Base-by-base conservation (phyloP, 495 filamentous ascomycete genomes). In the Annulohypoxylon bovei region DNA sequence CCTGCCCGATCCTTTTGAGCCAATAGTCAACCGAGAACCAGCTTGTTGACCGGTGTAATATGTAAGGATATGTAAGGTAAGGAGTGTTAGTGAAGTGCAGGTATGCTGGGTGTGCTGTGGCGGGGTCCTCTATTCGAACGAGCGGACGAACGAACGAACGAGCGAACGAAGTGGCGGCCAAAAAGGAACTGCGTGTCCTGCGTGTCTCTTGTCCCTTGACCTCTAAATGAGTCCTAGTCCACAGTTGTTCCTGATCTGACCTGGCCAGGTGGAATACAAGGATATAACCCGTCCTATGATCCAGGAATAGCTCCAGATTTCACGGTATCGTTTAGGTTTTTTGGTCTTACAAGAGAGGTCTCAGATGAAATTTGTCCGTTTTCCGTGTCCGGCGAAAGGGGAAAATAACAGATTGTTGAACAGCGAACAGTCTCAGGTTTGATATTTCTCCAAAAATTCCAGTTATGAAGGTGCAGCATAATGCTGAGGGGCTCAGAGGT, bases 401-500 rank as follows among this genome's bases (percentile, higher is more conserved):
- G 6, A 37, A 55, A 55, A 35, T 55, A 35, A 55, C 44, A 49
- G 12, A n/a, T 25, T 49, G 23, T 49, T 42, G 9, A 49, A n/a
- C n/a, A n/a, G n/a, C n/a, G n/a, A 27, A 18, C 14, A 20, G 53
- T 56, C 23, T 25, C 53, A 56, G 53, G 32, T 50, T 42, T 42
- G 39, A 7, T 20, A 42, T 42, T 42, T 42, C 44, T 49, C 23
- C 44, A 49, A 27, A 49, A 27, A 42, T 30, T 28, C 40, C 40
- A 65, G 42, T 30, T 23, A 20, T 8, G 28, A 53, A 18, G 33
- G 23, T 18, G 28, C 18, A 23, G 53, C 14, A 5, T 18, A 28
- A 2, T 52, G 54, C 52, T 69, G 66, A 69, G 66, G 66, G 66
- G 66, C 57, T 56, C 30, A 68, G 57, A 42, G 20, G 2, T 49